Evolutionary conservation across 176 grass and related monocot species (phyloP).

Genomic region (Carex cristatella): DNA sequence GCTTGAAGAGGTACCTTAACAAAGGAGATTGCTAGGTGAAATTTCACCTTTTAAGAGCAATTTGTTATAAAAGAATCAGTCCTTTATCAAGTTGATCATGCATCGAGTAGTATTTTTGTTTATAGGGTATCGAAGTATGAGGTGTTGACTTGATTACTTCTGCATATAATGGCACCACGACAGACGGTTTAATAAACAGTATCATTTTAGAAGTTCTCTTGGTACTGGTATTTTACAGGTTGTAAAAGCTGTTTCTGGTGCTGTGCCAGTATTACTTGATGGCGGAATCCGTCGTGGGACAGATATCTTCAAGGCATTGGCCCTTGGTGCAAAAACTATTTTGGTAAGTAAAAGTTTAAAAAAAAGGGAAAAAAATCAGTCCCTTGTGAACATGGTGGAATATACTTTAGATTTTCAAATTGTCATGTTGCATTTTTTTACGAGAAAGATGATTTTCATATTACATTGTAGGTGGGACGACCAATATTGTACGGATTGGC

Average conservation of each 20-base stretch:
- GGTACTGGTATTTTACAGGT: conserved; percentile 35
- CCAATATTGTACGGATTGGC: conserved; percentile 70
- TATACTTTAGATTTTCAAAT: not conserved
- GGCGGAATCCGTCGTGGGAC: conserved; percentile 77
- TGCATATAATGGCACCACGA: not conserved
- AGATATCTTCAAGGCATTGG: conserved; percentile 78
- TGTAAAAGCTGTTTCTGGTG: conserved; percentile 56
- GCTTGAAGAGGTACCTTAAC: conserved; percentile 66
- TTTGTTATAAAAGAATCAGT: not conserved
- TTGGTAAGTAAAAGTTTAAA: conserved; percentile 32
- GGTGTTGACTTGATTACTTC: not conserved
- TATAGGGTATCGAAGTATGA: not conserved
- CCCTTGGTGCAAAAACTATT: conserved; percentile 60
- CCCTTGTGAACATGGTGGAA: not conserved
- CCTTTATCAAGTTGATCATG: too few relatives aligned
- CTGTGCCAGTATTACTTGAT: conserved; percentile 70
- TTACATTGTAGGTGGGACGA: conserved; percentile 50
- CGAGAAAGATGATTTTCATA: not conserved
- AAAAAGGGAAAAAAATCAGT: not conserved
- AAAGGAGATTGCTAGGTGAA: not conserved
- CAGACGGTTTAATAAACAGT: not conserved
- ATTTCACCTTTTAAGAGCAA: not conserved
- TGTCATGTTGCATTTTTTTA: not conserved
- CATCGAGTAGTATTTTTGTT: not conserved
- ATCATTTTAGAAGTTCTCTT: not conserved